Percentiles rank a stretch among this genome's conserved stretches.
Conservation (phyloP, 2,329 filamentous ascomycete species). For the Pezicula neosporulosa region DNA sequence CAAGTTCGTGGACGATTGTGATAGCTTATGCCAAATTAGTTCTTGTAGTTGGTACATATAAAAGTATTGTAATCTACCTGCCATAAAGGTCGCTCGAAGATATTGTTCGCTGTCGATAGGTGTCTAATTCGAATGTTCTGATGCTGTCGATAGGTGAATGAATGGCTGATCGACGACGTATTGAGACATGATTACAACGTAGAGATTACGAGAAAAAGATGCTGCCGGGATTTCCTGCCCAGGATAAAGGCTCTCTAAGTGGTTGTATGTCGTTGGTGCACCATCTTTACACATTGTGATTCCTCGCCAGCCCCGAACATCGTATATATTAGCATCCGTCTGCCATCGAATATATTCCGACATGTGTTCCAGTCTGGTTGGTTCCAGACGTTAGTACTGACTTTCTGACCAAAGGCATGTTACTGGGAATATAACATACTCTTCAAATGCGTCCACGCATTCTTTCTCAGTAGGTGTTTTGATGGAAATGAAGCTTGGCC, state of each 20-base stretch:
- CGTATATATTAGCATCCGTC: neutral
- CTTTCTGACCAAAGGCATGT: neutral
- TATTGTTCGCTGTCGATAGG: conserved; percentile 10
- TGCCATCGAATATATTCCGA: neutral
- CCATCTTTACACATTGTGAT: neutral
- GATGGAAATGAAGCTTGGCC: neutral
- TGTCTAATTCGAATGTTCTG: no score
- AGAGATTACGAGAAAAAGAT: neutral
- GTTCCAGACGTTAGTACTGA: neutral
- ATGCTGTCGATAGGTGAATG: conserved; percentile 1
- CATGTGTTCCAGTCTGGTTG: neutral
- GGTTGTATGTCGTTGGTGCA: no score
- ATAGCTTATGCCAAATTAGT: neutral
- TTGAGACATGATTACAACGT: neutral
- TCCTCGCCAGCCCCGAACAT: neutral
- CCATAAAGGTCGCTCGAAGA: conserved; percentile 19
- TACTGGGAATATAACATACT: neutral
- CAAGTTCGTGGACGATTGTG: conserved; percentile 25
- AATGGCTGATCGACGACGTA: no score
- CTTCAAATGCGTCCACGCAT: neutral
- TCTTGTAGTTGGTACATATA: no score
- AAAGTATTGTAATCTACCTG: conserved; percentile 1
- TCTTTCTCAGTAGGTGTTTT: neutral
- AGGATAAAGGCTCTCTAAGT: no score
- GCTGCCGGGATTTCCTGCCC: neutral